Conservation (phyloP, 495 filamentous ascomycete genomes). For the Monascus purpureus region DNA sequence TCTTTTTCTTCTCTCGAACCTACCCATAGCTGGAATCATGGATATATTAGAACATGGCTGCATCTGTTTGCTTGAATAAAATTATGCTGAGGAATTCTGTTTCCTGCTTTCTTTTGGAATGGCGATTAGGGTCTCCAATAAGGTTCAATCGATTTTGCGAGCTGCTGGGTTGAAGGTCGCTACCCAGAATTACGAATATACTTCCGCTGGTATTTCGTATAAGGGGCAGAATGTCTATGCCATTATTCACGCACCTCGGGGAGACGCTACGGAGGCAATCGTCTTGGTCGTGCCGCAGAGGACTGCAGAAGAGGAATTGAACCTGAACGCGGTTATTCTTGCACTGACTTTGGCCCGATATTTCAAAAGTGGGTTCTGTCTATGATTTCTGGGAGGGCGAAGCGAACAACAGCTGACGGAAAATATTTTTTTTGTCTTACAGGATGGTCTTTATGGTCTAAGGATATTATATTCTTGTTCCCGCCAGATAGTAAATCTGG, state of each 20-base stretch:
- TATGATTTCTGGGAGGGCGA: neutral
- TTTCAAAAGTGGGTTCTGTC: constrained; percentile 54
- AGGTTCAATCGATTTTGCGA: constrained; percentile 58
- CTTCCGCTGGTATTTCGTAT: constrained; percentile 54
- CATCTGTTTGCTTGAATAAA: too few relatives aligned
- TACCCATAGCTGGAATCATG: too few relatives aligned
- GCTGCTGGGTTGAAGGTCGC: constrained; percentile 73
- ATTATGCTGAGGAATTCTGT: too few relatives aligned
- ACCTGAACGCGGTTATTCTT: constrained; percentile 75
- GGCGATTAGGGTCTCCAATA: constrained; percentile 47
- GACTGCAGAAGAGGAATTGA: constrained; percentile 67
- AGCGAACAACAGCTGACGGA: too few relatives aligned
- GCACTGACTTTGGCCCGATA: constrained; percentile 80
- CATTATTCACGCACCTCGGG: constrained; percentile 84
- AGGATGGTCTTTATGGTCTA: constrained; percentile 97
- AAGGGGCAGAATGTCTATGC: constrained; percentile 87
- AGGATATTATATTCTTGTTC: constrained; percentile 90
- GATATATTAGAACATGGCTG: too few relatives aligned
- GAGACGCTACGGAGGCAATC: constrained; percentile 96
- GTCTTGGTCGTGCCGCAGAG: constrained; percentile 82
- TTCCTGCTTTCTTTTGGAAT: constrained; percentile 6
- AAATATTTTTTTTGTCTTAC: too few relatives aligned
- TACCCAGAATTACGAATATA: constrained; percentile 71
- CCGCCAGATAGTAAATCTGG: constrained; percentile 79
- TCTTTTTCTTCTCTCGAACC: constrained; percentile 1